phyloP scores from a whole-genome alignment of 2,329 filamentous ascomycete species.

The Cercospora zeina region DNA sequence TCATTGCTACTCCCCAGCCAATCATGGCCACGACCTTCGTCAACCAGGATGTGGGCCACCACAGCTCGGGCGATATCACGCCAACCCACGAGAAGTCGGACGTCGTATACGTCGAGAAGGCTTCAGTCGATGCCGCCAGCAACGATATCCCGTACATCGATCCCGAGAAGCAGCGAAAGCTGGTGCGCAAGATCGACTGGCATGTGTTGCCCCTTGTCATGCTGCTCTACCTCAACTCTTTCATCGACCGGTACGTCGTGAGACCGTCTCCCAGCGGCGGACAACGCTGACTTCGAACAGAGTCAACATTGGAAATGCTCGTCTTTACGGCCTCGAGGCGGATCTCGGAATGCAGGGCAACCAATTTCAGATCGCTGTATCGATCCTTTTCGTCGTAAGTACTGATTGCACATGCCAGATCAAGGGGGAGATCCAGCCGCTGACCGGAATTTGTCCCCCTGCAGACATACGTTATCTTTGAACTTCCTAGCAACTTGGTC shows the following conservation, averaged over 20 bases:
- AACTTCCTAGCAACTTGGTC: slow-evolving; percentile 23
- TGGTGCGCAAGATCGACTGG: slow-evolving; percentile 70
- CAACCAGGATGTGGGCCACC: not conserved
- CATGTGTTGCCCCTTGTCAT: slow-evolving; percentile 68
- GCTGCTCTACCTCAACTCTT: slow-evolving; percentile 75
- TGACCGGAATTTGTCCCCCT: not conserved
- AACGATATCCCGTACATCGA: slow-evolving; percentile 35
- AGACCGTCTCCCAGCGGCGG: not conserved
- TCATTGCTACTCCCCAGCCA: not conserved
- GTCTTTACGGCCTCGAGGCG: slow-evolving; percentile 20
- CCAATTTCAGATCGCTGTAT: slow-evolving; percentile 26
- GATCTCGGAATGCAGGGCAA: slow-evolving; percentile 21
- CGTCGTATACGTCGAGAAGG: slow-evolving; percentile 8
- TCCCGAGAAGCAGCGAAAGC: slow-evolving; percentile 49
- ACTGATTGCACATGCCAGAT: not conserved
- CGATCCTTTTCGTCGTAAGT: slow-evolving; percentile 26
- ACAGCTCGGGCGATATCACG: slow-evolving; percentile 16
- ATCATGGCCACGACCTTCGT: slow-evolving; percentile 3
- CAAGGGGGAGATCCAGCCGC: not conserved
- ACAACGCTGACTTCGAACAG: slow-evolving; percentile 9
- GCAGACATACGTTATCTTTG: slow-evolving; percentile 23
- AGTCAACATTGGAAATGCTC: slow-evolving; percentile 23
- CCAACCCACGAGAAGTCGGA: slow-evolving; percentile 7
- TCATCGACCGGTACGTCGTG: slow-evolving; percentile 54
- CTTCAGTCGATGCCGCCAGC: not conserved